phyloP scores from a whole-genome alignment of 1,284 basidiomycete genomes.

The Melampsora abietis-canadensis region DNA sequence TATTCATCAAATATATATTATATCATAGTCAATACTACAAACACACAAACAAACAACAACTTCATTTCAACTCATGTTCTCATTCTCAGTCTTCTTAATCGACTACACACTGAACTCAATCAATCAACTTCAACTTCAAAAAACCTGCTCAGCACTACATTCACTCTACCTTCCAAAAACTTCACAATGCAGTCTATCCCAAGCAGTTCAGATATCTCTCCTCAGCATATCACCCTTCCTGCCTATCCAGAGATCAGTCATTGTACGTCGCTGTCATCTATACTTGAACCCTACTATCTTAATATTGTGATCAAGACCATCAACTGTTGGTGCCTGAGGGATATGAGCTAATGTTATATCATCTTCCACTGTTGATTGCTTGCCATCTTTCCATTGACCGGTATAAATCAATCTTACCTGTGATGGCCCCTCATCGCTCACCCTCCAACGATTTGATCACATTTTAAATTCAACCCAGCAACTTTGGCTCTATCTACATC shows the following conservation, averaged over 20 bases:
- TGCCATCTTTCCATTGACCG: slow-evolving; percentile 1
- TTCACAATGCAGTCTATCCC: not conserved
- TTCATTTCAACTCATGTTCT: too few species aligned
- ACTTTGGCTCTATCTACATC: not conserved
- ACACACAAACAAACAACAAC: too few species aligned
- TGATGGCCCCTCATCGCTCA: not conserved
- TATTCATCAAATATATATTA: too few species aligned
- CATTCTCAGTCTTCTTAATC: too few species aligned
- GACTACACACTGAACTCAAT: too few species aligned
- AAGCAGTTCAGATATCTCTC: not conserved
- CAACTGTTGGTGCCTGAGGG: too few species aligned
- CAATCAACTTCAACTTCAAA: too few species aligned
- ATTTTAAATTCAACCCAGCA: not conserved
- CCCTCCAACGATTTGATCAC: not conserved
- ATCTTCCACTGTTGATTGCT: not conserved
- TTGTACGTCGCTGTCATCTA: slow-evolving; percentile 8
- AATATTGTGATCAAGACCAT: too few species aligned
- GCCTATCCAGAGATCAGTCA: slow-evolving; percentile 1
- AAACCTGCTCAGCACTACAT: not conserved
- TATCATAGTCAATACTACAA: too few species aligned
- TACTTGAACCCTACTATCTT: not conserved
- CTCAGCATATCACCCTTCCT: not conserved
- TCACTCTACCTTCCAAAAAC: not conserved
- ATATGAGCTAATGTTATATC: too few species aligned
- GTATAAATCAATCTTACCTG: not conserved